A percentile compares a stretch with the other conserved stretches of the same genome.
Conservation (phyloP, 2,329 filamentous ascomycete genomes). For the Nigrospora oryzae region DNA sequence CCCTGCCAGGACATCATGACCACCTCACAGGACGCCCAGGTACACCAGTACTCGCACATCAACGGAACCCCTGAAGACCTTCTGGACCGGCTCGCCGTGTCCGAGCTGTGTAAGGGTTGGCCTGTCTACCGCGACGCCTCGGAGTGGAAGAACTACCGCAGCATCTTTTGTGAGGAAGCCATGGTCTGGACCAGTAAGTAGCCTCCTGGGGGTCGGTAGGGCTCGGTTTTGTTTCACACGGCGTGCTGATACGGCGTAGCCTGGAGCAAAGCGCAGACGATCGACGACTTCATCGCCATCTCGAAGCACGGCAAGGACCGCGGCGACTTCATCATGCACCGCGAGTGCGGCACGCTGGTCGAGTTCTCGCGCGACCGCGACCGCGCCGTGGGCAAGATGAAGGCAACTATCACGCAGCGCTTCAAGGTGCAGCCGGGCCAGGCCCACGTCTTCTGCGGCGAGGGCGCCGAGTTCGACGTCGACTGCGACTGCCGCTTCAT, state of each 20-base stretch:
- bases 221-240: not conserved
- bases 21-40: constrained; percentile 20
- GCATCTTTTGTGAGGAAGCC: constrained; percentile 35
- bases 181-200: constrained; percentile 40
- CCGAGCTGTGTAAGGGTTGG: constrained; percentile 46
- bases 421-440: constrained; percentile 21
- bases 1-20: constrained; percentile 14
- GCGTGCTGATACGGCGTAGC: constrained; percentile 19
- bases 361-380: constrained; percentile 28
- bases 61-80: constrained; percentile 32
- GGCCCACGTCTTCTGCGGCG: constrained; percentile 9
- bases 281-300: constrained; percentile 38
- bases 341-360: constrained; percentile 38
- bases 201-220: not conserved
- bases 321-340: constrained; percentile 50
- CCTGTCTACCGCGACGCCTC: constrained; percentile 43
- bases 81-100: constrained; percentile 34
- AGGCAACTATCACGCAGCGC: constrained; percentile 44
- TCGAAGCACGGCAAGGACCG: constrained; percentile 40
- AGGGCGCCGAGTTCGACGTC: constrained; percentile 32
- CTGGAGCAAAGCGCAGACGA: constrained; percentile 32
- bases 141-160: constrained; percentile 44
- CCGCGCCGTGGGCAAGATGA: constrained; percentile 43
- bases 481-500: constrained; percentile 43
- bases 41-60: constrained; percentile 29